Evolutionary conservation across 768 basidiomycete genomes (phyloP), one percentile per base, ranked within the genome.

Genomic region (Podaxis sp.): DNA sequence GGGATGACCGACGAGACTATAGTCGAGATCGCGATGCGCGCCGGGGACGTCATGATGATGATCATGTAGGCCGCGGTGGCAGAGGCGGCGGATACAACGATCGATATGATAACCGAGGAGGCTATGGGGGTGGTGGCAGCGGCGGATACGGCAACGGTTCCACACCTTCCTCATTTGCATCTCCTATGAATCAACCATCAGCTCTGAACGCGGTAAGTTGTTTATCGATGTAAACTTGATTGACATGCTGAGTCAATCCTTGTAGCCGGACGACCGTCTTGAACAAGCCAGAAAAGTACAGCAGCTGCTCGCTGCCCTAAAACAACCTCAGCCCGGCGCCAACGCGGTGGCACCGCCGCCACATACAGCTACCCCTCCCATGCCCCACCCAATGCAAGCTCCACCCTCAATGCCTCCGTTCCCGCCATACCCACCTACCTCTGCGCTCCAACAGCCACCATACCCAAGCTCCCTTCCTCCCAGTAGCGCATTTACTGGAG

Each of bases 251-350:
- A 41, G 24, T 54, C 13, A 44, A 17, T 7, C 41, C 13, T 37
- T 87, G 84, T 76, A 81, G 44, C 73, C 77, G 11, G 91, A 95
- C 62, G 92, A 95, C 55, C 89, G 93, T 12, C 78, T 96, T 20
- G 94, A 96, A 69, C 91, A 95, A 79, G 93, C 93, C 7, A 85
- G 88, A 60, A 90, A 85, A 73, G 92, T 95, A 8, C 93, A 95
- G 70, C 90, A 93, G 82, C 77, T 93, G 17, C 76, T 94, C 26
- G 92, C 91, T 4, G 92, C 92, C 12, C 75, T 93, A 51, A 93
- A 94, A 69, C 88, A 90, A 63, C 87, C 89, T 10, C 80, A 82
- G 63, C 72, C 71, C 63, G 79, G 76, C 24, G 55, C 74, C 33
- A 66, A 76, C 12, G 67, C 76, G 2, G 66, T 77, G 44, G 72